Base-by-base conservation (phyloP, 2,329 filamentous ascomycete species). In the Calonectria pauciramosa region DNA sequence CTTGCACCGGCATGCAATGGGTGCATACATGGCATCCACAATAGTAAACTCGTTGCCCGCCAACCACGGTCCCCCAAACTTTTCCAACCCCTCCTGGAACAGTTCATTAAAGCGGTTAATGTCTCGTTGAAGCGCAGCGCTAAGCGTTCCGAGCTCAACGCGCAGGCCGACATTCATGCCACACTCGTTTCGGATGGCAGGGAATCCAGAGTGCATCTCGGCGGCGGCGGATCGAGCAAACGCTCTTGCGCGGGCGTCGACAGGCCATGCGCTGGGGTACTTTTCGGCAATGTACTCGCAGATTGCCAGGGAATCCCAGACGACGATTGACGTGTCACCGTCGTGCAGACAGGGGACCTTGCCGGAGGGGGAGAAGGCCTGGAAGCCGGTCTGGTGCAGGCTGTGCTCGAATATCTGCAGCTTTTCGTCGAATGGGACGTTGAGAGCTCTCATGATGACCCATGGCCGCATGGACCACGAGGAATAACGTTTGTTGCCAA, bases 281-380 rank as follows among this genome's bases (percentile, higher is more conserved):
- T 78, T 76, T 72, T 90, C 88, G 23, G 87, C 86, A 5, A 90
- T 79, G 76, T 86, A 87, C 71, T 89, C 88, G 81, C 82, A 82
- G 63, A 90, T 89, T 70, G 88, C 85, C 18, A 89, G 83, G 0
- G 88, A 89, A 74, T 90, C 88, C 81, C 85, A 87, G 65, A 89
- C 79, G 9, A 85, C 73, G 38, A 86, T 80, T 14, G 77, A 71
- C 0, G 65, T 65, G 14, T 80, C 78, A 20, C 60, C 74, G 68
- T 86, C 83, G 32, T 85, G 80, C 14, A 88, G 79, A 71, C 85
- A 85, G 2, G 87, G 87, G 11, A 89, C 87, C 56, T 87, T 87
- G 72, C 82, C 87, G 4, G 78, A 80, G 60, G 83, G 88, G 38
- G 84, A 89, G 79, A 85, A 88, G 30, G 76, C 72, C 69, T 76